Evolutionary conservation across 352 stramenopile genomes (phyloP), one percentile per base, ranked within the genome.

Genomic region (Phytophthora ramorum): DNA sequence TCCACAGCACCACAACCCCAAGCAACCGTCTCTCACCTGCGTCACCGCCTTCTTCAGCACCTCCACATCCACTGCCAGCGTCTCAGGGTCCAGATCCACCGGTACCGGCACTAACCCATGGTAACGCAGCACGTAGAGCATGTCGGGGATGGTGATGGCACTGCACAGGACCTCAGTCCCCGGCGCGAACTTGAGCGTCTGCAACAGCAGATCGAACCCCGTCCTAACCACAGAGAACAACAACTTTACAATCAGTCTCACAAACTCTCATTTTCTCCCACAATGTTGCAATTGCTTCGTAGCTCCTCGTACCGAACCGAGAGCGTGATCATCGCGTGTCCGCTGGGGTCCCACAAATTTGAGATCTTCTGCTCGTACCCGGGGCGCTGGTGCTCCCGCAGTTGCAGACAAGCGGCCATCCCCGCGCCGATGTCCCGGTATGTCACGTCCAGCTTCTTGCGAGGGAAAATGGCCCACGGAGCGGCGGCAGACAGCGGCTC

Each of bases 81-180:
- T 96, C 19, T 90, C 52, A 0, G 75, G 71, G 43, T 92, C 63
- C 28, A 96, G 40, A 66, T 96, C 88, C 35, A 94, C 71, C 0
- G 86, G 84, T 9, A 93, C 79, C 0, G 88, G 75, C 37, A 93
- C 81, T n/a, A 96, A 65, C 4, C 73, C 82, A 71, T 96, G 86
- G 48, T 91, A 85, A 8, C 75, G 69, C 45, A 94, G 62, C 30
- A 94, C 66, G 66, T 93, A 87, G 45, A 96, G 72, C 88, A 96
- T 94, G 62, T 96, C 88, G 0, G 85, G 84, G 64, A 96, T 96
- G 7, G 88, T 96, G 37, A 96, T 87, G 24, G 88, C 85, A 68
- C 79, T 91, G 61, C 86, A 92, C 16, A 96, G 70, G 44, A 96
- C 80, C 56, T 93, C 79, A 53, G 73, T 90, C 14, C 83, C 84